A percentile compares a stretch with the other conserved stretches of the same genome.
Conservation (phyloP, 495 filamentous ascomycete genomes). For the Antarctomyces pellizariae region DNA sequence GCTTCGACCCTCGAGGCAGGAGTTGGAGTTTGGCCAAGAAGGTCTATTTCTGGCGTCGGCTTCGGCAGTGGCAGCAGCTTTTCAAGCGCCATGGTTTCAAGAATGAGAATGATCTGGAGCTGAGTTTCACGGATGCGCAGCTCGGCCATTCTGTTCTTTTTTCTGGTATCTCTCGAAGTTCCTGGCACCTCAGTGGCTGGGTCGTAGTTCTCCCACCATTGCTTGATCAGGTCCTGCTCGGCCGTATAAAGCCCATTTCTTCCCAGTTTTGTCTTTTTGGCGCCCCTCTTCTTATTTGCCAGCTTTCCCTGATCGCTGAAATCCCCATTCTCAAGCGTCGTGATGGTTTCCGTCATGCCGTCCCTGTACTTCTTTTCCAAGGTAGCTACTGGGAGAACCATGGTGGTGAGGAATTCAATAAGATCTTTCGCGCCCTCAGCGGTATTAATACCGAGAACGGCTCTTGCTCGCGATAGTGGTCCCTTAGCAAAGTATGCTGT, state of each 20-base stretch:
- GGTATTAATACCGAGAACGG: conserved; percentile 28
- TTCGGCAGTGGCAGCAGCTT: conserved; percentile 19
- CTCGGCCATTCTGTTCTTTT: conserved; percentile 33
- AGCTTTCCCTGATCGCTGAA: conserved; percentile 30
- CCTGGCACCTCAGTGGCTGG: conserved; percentile 15
- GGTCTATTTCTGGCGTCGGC: conserved; percentile 8
- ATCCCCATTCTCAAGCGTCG: conserved; percentile 30
- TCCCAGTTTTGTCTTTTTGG: conserved; percentile 45
- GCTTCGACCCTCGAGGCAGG: conserved; percentile 15
- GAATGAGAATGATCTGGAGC: conserved; percentile 69
- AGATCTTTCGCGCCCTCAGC: conserved; percentile 33
- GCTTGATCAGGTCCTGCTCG: conserved; percentile 50
- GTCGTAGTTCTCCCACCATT: conserved; percentile 45
- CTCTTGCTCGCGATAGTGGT: conserved; percentile 67
- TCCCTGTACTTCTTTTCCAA: conserved; percentile 81
- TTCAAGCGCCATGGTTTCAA: conserved; percentile 70
- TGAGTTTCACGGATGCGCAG: conserved; percentile 61
- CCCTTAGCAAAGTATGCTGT: conserved; percentile 96
- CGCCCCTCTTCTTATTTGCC: conserved; percentile 31
- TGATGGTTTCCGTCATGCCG: conserved; percentile 41
- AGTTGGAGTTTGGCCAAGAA: conserved; percentile 11
- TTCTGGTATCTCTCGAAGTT: conserved; percentile 25
- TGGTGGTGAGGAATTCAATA: conserved; percentile 40
- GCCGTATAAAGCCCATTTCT: conserved; percentile 55
- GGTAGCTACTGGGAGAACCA: conserved; percentile 44